Conservation (phyloP, 2,329 filamentous ascomycete species). For the Arthroderma uncinatum region DNA sequence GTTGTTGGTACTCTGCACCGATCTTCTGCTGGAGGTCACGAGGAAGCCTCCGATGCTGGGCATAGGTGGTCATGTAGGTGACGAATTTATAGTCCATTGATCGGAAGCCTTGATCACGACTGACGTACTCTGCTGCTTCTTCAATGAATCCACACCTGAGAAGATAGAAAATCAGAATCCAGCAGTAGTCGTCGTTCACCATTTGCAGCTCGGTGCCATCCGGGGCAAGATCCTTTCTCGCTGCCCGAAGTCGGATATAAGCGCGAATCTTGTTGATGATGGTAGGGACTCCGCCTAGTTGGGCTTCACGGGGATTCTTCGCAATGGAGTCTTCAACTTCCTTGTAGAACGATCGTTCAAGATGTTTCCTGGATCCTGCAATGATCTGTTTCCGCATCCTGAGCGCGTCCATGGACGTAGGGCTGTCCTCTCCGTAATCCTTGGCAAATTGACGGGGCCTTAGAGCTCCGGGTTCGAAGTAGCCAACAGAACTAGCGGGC, state of each 20-base stretch:
- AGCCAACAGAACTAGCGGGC: slow-evolving; percentile 47
- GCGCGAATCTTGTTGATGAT: slow-evolving; percentile 83
- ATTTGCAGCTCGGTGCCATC: slow-evolving; percentile 72
- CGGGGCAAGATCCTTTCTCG: slow-evolving; percentile 70
- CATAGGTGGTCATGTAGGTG: slow-evolving; percentile 76
- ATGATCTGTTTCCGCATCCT: slow-evolving; percentile 69
- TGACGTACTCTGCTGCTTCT: slow-evolving; percentile 80
- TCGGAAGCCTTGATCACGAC: slow-evolving; percentile 67
- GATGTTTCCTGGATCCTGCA: slow-evolving; percentile 62
- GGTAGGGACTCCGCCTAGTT: slow-evolving; percentile 78
- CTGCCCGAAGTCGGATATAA: slow-evolving; percentile 71
- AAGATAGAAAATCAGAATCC: slow-evolving; percentile 89
- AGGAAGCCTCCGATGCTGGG: slow-evolving; percentile 64
- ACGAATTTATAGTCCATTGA: slow-evolving; percentile 85
- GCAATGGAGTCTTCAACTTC: slow-evolving; percentile 67
- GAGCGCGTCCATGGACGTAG: slow-evolving; percentile 52
- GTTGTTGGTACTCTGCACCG: slow-evolving; percentile 78
- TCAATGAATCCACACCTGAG: slow-evolving; percentile 71
- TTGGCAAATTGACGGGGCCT: slow-evolving; percentile 64
- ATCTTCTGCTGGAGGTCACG: slow-evolving; percentile 75
- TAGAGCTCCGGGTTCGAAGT: slow-evolving; percentile 52
- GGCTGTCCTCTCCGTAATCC: slow-evolving; percentile 65
- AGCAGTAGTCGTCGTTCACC: slow-evolving; percentile 72
- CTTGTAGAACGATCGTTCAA: slow-evolving; percentile 70
- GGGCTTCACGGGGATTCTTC: slow-evolving; percentile 78